Base-by-base conservation (phyloP, 2,329 filamentous ascomycete genomes). In the Epichloe glyceriae region DNA sequence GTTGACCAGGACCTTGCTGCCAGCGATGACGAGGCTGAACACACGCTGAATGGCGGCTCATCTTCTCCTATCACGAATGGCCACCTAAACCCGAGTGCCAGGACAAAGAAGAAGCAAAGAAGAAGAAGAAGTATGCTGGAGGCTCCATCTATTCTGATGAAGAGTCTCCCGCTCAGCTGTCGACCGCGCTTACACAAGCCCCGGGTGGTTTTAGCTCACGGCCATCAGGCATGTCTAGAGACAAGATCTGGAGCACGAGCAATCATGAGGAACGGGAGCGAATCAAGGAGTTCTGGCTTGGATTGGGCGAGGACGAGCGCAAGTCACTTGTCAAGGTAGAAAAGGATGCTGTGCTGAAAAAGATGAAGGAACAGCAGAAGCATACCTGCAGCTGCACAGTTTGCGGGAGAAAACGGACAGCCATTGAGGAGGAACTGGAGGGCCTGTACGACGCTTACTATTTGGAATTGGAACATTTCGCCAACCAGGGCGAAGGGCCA, bases 351-450 rank as follows among this genome's bases (percentile, higher is more conserved):
- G 93, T 98, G 0, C 72, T 98, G 51, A 89, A 88, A 64, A 98
- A 98, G 74, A 98, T 98, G 93, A 98, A 98, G 75, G 93, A 98
- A 68, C 93, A 98, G 68, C 93, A 98, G 68, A 97, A 97, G 69
- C 90, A 97, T 67, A 97, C 91, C 2, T 98, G 93, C 73, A 96
- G 90, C 66, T 98, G 93, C 69, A 94, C 89, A 4, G 91, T 98
- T 40, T 98, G 93, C 67, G 93, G 93, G 49, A 81, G 93, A 57
- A 98, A 98, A 72, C 82, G 93, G 50, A 95, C 86, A 12, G 93
- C 93, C 39, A 98, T 98, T 59, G 93, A 98, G 69, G 93, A 98
- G 70, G 93, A 98, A 68, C 75, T 98, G 12, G 93, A 98, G 65
- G 90, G 95, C 17, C 78, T 98, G 12, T 98, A 98, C 68, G 93